A percentile compares a stretch with the other conserved stretches of the same genome.
Evolutionary conservation across 345 rosid species (phyloP).

Genomic region (Eucalyptus shirleyi): DNA sequence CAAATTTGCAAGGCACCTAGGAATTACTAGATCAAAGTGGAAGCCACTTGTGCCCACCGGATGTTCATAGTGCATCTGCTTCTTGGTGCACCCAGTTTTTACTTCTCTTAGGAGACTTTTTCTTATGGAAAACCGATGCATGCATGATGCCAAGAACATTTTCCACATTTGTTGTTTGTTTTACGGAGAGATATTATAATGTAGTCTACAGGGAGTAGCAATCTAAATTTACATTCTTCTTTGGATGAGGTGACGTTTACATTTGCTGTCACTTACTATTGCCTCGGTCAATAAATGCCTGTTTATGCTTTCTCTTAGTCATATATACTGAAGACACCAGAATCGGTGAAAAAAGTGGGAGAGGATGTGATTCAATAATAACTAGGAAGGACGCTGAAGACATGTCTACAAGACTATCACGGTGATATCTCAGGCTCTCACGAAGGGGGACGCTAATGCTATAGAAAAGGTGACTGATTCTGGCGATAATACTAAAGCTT

Average conservation of each 20-base stretch:
- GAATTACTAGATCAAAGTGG: background rate
- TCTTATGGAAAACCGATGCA: rapidly evolving
- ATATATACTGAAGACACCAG: slow-evolving; percentile 79
- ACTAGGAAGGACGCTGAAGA: no score
- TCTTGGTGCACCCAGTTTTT: background rate
- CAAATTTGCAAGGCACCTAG: background rate
- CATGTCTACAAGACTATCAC: slow-evolving; percentile 64
- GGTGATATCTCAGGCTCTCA: slow-evolving; percentile 59
- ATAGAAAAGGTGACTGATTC: background rate
- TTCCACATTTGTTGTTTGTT: background rate
- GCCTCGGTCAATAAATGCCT: no score
- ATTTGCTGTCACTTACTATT: background rate
- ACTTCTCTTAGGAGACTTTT: background rate
- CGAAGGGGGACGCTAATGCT: slow-evolving; percentile 8
- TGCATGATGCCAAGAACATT: background rate
- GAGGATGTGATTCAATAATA: no score
- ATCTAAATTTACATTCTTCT: background rate
- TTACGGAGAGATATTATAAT: background rate
- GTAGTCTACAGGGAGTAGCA: background rate
- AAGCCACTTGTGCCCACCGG: background rate
- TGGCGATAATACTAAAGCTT: background rate
- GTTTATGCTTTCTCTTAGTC: slow-evolving; percentile 17
- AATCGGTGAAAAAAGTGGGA: no score
- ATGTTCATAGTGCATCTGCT: background rate
- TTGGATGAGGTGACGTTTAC: background rate